A percentile compares a stretch with the other conserved stretches of the same genome.
Evolutionary conservation across 352 stramenopile genomes (phyloP).

Genomic region (Phytophthora sp.): DNA sequence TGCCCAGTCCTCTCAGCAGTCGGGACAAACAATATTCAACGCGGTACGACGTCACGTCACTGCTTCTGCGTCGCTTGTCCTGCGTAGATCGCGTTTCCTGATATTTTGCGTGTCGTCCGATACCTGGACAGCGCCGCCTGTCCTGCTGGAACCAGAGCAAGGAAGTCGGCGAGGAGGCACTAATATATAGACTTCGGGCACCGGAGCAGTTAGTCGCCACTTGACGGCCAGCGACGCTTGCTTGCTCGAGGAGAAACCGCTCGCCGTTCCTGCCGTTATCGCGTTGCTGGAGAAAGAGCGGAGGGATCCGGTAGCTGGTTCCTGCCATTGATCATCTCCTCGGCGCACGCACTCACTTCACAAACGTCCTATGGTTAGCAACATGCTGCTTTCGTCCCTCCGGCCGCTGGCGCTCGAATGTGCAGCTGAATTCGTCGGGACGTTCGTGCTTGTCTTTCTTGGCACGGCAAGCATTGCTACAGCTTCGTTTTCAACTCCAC

Average conservation of each 20-base stretch:
- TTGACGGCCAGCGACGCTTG: slow-evolving; percentile 22
- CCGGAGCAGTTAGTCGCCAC: slow-evolving; percentile 15
- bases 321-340: slow-evolving; percentile 18
- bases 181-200: no score
- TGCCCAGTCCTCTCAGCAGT: slow-evolving; percentile 6
- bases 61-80: slow-evolving; percentile 2
- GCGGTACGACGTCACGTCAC: slow-evolving; percentile 6
- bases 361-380: slow-evolving; percentile 14
- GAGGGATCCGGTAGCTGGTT: slow-evolving; percentile 1
- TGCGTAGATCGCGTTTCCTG: not conserved
- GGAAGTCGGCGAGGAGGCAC: not conserved
- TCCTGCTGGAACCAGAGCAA: slow-evolving; percentile 17
- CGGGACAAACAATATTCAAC: slow-evolving; percentile 7
- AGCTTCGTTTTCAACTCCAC: slow-evolving; percentile 16
- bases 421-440: slow-evolving; percentile 45
- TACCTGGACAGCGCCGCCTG: slow-evolving; percentile 26
- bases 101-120: slow-evolving; percentile 24
- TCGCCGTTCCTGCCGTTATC: not conserved
- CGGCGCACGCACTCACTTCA: slow-evolving; percentile 9
- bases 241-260: slow-evolving; percentile 23
- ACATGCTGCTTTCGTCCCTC: slow-evolving; percentile 19
- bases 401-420: slow-evolving; percentile 38
- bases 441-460: slow-evolving; percentile 48
- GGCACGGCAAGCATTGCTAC: slow-evolving; percentile 33
- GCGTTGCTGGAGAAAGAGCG: slow-evolving; percentile 17